Evolutionary conservation across 192 early-diverging fungal genomes (phyloP), one percentile per base, ranked within the genome.

Genomic region (Backusella psychrophila): DNA sequence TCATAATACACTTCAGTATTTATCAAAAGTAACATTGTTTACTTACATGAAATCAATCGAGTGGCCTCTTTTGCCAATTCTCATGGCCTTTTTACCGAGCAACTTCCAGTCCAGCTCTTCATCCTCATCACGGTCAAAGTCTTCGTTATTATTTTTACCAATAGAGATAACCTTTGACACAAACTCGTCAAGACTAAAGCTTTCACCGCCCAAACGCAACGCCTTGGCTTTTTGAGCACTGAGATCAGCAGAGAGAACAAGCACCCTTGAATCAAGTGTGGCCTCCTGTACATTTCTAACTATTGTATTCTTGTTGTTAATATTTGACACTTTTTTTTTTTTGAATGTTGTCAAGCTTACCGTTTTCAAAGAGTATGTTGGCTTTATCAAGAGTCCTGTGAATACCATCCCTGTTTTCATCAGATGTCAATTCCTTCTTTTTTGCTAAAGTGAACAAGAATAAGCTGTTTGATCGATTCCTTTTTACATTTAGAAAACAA

Each of bases 201-300:
- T 84, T 5, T 6, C 39, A 6, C 23, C 70, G 33, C 70, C 70
- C 11, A 71, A 31, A 8, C 90, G 89, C 81, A 97, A 85, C 69
- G 91, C 88, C 66, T 92, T 88, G 6, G 93, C 92, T 56, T 92
- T 94, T 81, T 94, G 90, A 11, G 90, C 89, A 49, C 89, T 88
- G 33, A 96, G 75, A 71, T 94, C 92, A 1, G 95, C 90, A 0
- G 93, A 89, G 15, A 90, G 70, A 9, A 96, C 86, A 21, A 99
- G 84, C 3, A 96, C 78, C 11, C 88, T 87, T n/a, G 95, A 91
- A 89, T 99, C 96, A 33, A 99, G 83, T 0, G 92, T 89, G 12
- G 96, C 96, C 86, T 99, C 97, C 31, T 94, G 90, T 0, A 95
- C 91, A 71, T 90, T 89, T 38, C 83, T 80, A 1, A 98, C 97